A percentile compares a stretch with the other conserved stretches of the same genome.
phyloP scores from a whole-genome alignment of 306 rosid genomes.

The Pyrus communis region DNA sequence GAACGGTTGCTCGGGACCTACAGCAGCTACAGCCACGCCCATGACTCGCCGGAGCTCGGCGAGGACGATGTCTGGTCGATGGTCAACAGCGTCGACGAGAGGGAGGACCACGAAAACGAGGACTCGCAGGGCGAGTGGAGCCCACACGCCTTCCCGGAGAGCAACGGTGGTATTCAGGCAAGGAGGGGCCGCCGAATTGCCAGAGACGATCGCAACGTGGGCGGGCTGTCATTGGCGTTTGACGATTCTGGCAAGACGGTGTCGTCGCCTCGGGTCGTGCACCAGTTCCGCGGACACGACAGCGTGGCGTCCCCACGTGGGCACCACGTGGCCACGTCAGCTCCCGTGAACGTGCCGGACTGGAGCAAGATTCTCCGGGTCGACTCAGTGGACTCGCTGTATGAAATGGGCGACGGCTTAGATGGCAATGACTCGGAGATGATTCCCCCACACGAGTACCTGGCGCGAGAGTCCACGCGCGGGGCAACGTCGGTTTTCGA shows the following conservation, averaged over 20 bases:
- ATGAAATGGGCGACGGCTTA: slow-evolving; percentile 28
- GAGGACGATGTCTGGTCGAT: slow-evolving; percentile 87
- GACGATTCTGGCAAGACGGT: slow-evolving; percentile 38
- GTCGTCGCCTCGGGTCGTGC: slow-evolving; percentile 53
- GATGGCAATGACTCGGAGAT: slow-evolving; percentile 57
- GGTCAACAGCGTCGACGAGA: slow-evolving; percentile 21
- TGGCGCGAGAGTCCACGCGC: slow-evolving; percentile 65
- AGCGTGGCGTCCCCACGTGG: slow-evolving; percentile 30
- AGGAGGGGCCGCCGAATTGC: slow-evolving; percentile 25
- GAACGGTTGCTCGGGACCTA: slow-evolving; percentile 66
- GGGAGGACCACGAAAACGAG: slow-evolving; percentile 6
- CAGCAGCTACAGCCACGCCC: slow-evolving; percentile 24
- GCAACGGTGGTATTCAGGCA: slow-evolving; percentile 14
- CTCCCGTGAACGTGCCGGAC: slow-evolving; percentile 92
- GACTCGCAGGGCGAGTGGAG: slow-evolving; percentile 24
- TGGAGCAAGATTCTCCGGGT: slow-evolving; percentile 97
- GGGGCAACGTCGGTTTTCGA: slow-evolving; percentile 85
- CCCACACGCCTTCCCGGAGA: slow-evolving; percentile 10
- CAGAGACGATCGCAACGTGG: slow-evolving; percentile 28
- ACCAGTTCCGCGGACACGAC: slow-evolving; percentile 58
- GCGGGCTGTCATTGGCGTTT: slow-evolving; percentile 67
- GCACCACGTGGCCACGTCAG: slow-evolving; percentile 58
- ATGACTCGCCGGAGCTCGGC: slow-evolving; percentile 55
- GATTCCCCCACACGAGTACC: slow-evolving; percentile 89
- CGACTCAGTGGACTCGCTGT: slow-evolving; percentile 68